phyloP scores from a whole-genome alignment of 768 basidiomycete genomes.

The Kondoa malvinella region DNA sequence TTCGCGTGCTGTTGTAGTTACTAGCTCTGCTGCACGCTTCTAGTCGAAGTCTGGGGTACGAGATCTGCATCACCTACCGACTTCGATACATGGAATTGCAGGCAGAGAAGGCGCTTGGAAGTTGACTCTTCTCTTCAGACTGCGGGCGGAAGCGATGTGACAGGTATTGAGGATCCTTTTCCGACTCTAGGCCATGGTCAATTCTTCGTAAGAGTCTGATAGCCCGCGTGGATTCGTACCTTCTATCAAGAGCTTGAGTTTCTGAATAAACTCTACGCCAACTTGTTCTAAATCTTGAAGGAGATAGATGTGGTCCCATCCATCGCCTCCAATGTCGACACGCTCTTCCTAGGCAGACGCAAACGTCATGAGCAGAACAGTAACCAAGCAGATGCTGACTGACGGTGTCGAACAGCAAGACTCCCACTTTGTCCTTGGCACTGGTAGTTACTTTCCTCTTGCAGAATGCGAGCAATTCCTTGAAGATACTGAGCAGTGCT shows the following conservation, averaged over 20 bases:
- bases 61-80: constrained; percentile 41
- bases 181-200: constrained; percentile 39
- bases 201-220: neutral
- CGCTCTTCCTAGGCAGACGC: neutral
- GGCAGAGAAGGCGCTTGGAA: constrained; percentile 78
- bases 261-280: constrained; percentile 63
- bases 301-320: constrained; percentile 53
- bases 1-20: constrained; percentile 62
- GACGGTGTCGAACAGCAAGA: constrained; percentile 84
- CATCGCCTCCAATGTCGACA: constrained; percentile 23
- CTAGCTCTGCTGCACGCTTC: constrained; percentile 45
- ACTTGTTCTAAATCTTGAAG: constrained; percentile 62
- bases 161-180: constrained; percentile 47
- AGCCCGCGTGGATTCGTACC: constrained; percentile 37
- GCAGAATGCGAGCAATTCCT: constrained; percentile 68
- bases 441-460: constrained; percentile 77
- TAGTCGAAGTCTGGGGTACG: constrained; percentile 27
- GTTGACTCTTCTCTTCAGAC: constrained; percentile 38
- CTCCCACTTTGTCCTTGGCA: constrained; percentile 76
- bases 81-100: constrained; percentile 80
- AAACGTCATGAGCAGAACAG: constrained; percentile 14
- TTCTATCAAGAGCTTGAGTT: constrained; percentile 58
- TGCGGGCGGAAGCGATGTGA: constrained; percentile 49
- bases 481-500: constrained; percentile 44
- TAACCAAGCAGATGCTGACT: constrained; percentile 28